Percentiles rank a stretch among this genome's conserved stretches.
These are phyloP conservation scores for Xylaria sp. DNA, from an alignment of 2,329 filamentous ascomycete species.

Conservation along the genomic window DNA sequence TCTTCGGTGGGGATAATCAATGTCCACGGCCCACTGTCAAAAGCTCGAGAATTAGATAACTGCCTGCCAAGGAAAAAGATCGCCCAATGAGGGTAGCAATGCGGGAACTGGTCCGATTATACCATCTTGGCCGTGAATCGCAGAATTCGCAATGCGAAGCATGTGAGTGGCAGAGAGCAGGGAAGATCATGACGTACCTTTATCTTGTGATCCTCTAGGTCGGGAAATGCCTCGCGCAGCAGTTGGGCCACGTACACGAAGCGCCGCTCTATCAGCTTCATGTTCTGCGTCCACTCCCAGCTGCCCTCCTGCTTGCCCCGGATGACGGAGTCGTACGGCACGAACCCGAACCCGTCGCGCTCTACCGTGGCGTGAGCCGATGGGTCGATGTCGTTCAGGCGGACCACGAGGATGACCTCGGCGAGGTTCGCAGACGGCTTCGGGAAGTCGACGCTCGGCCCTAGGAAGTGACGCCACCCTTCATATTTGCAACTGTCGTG, in stretches of 20 bases:
- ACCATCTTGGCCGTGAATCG: slow-evolving; percentile 11
- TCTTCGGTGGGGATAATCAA: slow-evolving; percentile 37
- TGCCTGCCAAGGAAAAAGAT: slow-evolving; percentile 30
- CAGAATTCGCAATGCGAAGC: not conserved
- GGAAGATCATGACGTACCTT: slow-evolving; percentile 29
- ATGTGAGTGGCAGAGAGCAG: not conserved
- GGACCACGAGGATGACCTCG: slow-evolving; percentile 34
- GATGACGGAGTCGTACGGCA: slow-evolving; percentile 30
- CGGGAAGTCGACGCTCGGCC: slow-evolving; percentile 32
- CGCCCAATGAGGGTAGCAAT: slow-evolving; percentile 8
- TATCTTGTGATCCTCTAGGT: slow-evolving; percentile 24
- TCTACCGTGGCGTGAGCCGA: not conserved
- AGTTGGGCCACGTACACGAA: slow-evolving; percentile 34
- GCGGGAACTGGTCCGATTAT: not conserved
- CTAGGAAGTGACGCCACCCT: slow-evolving; percentile 34
- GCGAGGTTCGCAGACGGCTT: slow-evolving; percentile 23
- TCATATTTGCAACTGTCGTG: slow-evolving; percentile 32
- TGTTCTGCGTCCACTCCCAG: slow-evolving; percentile 36
- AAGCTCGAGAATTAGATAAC: slow-evolving; percentile 28
- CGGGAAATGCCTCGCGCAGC: slow-evolving; percentile 35
- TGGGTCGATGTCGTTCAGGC: slow-evolving; percentile 18
- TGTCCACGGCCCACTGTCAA: slow-evolving; percentile 36
- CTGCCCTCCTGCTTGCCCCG: slow-evolving; percentile 17
- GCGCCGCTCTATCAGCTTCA: slow-evolving; percentile 35
- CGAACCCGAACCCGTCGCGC: slow-evolving; percentile 37